Evolutionary conservation across 2,329 filamentous ascomycete genomes (phyloP).

Genomic region (Fusarium solani-melongenae): DNA sequence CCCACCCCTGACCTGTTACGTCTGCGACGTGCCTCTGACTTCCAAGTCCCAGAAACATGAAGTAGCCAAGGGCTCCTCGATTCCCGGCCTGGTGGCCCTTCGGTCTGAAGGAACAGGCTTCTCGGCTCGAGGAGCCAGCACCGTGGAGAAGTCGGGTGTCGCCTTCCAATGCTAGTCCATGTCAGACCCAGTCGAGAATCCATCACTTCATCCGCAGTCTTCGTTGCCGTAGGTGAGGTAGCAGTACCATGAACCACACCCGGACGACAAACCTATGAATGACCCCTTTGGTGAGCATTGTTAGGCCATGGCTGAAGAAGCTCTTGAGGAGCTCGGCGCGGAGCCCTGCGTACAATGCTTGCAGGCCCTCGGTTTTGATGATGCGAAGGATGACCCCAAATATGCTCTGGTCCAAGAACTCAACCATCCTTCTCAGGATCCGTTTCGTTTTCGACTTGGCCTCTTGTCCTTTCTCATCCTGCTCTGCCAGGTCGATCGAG

Average conservation of each 20-base stretch:
- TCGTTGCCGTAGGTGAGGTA: slow-evolving; percentile 41
- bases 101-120: slow-evolving; percentile 92
- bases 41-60: slow-evolving; percentile 55
- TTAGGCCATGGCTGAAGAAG: slow-evolving; percentile 87
- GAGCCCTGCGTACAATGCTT: slow-evolving; percentile 80
- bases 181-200: background rate
- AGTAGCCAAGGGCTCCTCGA: slow-evolving; percentile 65
- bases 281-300: slow-evolving; percentile 86
- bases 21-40: slow-evolving; percentile 85
- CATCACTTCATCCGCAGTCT: slow-evolving; percentile 33
- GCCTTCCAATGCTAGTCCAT: slow-evolving; percentile 81
- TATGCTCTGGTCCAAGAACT: slow-evolving; percentile 60
- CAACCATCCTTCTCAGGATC: slow-evolving; percentile 24
- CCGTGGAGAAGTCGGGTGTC: slow-evolving; percentile 81
- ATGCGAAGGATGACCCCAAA: slow-evolving; percentile 71
- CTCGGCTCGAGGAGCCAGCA: slow-evolving; percentile 84
- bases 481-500: slow-evolving; percentile 21
- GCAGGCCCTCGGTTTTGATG: slow-evolving; percentile 71
- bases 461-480: slow-evolving; percentile 6
- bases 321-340: slow-evolving; percentile 82
- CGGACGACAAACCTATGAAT: slow-evolving; percentile 79
- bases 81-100: slow-evolving; percentile 80
- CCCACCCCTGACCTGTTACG: slow-evolving; percentile 73
- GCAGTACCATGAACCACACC: slow-evolving; percentile 69
- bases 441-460: background rate